Evolutionary conservation across 306 rosid species (phyloP), one percentile per base, ranked within the genome.

Genomic region (Bauhinia variegata): DNA sequence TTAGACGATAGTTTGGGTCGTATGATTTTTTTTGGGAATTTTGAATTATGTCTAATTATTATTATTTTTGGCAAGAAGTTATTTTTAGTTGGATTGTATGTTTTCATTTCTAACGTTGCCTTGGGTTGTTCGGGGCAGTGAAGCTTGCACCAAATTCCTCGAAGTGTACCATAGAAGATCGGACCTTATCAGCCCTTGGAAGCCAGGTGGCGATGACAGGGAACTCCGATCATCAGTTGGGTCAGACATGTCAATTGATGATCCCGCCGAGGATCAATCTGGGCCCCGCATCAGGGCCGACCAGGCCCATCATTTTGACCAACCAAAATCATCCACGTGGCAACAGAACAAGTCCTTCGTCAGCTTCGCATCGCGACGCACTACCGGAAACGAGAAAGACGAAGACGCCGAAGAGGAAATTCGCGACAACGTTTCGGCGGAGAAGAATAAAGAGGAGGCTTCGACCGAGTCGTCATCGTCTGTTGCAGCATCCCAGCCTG

Each of bases 201-300:
- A 74, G 75, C 80, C 83, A 48, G 54, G 81, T 77, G 85, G 60
- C 47, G 79, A 83, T 11, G 91, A 88, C 16, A 73, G 77, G 47
- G 91, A 84, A 23, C 68, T 95, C 36, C 79, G 96, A 44, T 82
- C 95, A 32, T 95, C 99, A 0, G 67, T 73, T 30, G 96, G 85
- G 44, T 95, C 99, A 3, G 99, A 95, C 77, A 95, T 95, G 97
- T 95, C 99, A 32, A 91, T 90, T 47, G 99, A 88, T 54, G 89
- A 88, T 64, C 77, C 87, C 68, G 78, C 82, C 1, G 97, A 89
- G 48, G 88, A 89, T 23, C 11, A 43, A 11, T 46, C 70, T 52
- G 79, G 72, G 62, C 34, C 80, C 72, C 69, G 60, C 65, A 17
- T 4, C 14, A 72, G 54, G 69, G 60, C 81, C 66, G 68, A 77